Percentiles rank a stretch among this genome's conserved stretches.
Conservation (phyloP, 2,329 filamentous ascomycete genomes). For the Hypoxylon sp. region DNA sequence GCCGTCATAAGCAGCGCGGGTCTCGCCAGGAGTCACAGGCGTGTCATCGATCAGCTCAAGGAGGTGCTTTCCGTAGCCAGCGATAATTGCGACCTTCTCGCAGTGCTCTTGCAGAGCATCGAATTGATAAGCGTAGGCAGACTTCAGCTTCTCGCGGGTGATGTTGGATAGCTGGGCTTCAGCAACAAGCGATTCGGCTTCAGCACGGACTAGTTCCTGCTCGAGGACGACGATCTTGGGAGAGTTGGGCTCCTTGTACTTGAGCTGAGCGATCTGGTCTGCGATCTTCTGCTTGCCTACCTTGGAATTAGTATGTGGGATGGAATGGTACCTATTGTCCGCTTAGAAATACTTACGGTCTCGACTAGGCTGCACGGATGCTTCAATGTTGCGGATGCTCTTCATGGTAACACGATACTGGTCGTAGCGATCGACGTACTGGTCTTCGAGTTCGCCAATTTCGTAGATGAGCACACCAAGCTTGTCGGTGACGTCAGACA, state of each 20-base stretch:
- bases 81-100: constrained; percentile 98
- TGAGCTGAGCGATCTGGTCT: constrained; percentile 97
- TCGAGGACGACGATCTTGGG: constrained; percentile 98
- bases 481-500: constrained; percentile 99
- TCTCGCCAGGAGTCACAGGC: constrained; percentile 97
- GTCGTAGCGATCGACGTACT: constrained; percentile 98
- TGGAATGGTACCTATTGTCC: constrained; percentile 20
- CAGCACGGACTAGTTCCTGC: constrained; percentile 97
- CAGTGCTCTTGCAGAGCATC: constrained; percentile 97
- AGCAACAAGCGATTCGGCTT: constrained; percentile 98
- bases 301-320: constrained; percentile 42
- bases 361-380: constrained; percentile 96
- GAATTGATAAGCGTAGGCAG: constrained; percentile 97
- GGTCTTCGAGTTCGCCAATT: constrained; percentile 97
- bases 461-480: constrained; percentile 97
- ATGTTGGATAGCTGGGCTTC: constrained; percentile 99
- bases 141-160: constrained; percentile 99
- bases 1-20: constrained; percentile 93
- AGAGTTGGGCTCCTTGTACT: constrained; percentile 99
- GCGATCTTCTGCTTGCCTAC: constrained; percentile 98
- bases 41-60: constrained; percentile 96
- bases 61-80: constrained; percentile 98
- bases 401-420: constrained; percentile 99
- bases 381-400: constrained; percentile 99
- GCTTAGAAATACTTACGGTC: constrained; percentile 77